phyloP scores from a whole-genome alignment of 768 basidiomycete species.

The Pisolithus albus region DNA sequence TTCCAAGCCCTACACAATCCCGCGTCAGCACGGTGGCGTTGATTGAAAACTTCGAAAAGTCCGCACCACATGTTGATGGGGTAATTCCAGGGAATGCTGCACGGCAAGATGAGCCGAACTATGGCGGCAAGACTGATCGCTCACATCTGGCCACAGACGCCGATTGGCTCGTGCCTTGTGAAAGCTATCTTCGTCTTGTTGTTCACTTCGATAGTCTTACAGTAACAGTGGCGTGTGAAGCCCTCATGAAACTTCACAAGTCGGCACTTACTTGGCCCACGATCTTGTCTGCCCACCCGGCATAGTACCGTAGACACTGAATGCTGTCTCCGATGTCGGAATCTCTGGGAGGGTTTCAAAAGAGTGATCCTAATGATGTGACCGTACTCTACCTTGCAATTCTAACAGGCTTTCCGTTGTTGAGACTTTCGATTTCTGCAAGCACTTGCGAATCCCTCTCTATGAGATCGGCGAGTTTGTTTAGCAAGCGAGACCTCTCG shows the following conservation, averaged over 20 bases:
- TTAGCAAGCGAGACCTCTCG: slow-evolving; percentile 72
- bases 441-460: slow-evolving; percentile 78
- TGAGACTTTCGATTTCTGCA: slow-evolving; percentile 77
- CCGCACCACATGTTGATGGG: slow-evolving; percentile 77
- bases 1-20: slow-evolving; percentile 67
- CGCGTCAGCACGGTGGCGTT: neutral
- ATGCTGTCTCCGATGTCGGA: slow-evolving; percentile 75
- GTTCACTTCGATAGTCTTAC: slow-evolving; percentile 76
- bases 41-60: neutral
- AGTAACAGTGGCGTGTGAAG: slow-evolving; percentile 1
- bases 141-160: slow-evolving; percentile 92
- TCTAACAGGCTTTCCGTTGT: slow-evolving; percentile 87
- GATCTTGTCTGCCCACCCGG: slow-evolving; percentile 95
- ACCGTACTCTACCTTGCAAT: slow-evolving; percentile 35
- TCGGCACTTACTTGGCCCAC: slow-evolving; percentile 58
- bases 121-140: slow-evolving; percentile 5
- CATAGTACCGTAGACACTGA: slow-evolving; percentile 83
- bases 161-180: slow-evolving; percentile 84
- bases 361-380: slow-evolving; percentile 29
- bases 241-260: neutral
- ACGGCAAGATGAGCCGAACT: slow-evolving; percentile 2
- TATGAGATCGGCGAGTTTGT: slow-evolving; percentile 85
- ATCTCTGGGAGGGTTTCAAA: slow-evolving; percentile 41
- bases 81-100: slow-evolving; percentile 89
- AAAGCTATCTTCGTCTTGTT: slow-evolving; percentile 77